Percentiles rank a stretch among this genome's conserved stretches.
phyloP scores from a whole-genome alignment of 1,284 basidiomycete species.

The Ustilago sp. region DNA sequence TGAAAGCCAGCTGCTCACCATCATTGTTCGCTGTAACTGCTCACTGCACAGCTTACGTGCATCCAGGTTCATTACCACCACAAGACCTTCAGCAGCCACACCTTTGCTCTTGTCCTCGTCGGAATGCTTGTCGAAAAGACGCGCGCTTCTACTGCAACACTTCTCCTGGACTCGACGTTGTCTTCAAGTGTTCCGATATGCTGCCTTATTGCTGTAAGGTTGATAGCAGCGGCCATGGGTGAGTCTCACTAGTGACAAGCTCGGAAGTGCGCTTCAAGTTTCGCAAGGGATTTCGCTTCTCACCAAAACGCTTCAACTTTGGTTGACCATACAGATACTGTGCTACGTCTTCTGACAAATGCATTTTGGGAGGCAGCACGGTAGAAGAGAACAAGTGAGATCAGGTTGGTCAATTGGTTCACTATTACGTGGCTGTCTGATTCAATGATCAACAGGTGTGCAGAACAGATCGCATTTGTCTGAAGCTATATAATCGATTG shows the following conservation, averaged over 20 bases:
- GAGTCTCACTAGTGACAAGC: neutral
- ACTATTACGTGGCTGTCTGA: too few species aligned
- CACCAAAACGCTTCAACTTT: too few species aligned
- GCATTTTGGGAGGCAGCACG: neutral
- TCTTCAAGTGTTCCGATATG: slow-evolving; percentile 5
- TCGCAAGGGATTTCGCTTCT: neutral
- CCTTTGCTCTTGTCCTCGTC: neutral
- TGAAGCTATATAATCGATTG: too few species aligned
- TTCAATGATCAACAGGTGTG: too few species aligned
- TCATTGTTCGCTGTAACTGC: too few species aligned
- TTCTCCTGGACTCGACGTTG: neutral
- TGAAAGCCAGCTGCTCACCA: too few species aligned
- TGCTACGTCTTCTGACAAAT: neutral
- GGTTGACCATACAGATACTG: neutral
- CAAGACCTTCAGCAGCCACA: neutral
- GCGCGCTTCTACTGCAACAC: slow-evolving; percentile 10
- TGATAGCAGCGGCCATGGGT: neutral
- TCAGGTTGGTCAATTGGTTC: neutral
- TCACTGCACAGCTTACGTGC: neutral
- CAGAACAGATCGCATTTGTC: too few species aligned
- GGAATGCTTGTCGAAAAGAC: neutral
- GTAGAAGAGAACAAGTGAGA: neutral
- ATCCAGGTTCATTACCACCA: neutral
- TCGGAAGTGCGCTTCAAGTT: neutral
- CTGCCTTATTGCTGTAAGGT: slow-evolving; percentile 13